These are phyloP conservation scores for Coniochaeta pulveracea DNA, from an alignment of 2,329 filamentous ascomycete species.

Conservation along the genomic window DNA sequence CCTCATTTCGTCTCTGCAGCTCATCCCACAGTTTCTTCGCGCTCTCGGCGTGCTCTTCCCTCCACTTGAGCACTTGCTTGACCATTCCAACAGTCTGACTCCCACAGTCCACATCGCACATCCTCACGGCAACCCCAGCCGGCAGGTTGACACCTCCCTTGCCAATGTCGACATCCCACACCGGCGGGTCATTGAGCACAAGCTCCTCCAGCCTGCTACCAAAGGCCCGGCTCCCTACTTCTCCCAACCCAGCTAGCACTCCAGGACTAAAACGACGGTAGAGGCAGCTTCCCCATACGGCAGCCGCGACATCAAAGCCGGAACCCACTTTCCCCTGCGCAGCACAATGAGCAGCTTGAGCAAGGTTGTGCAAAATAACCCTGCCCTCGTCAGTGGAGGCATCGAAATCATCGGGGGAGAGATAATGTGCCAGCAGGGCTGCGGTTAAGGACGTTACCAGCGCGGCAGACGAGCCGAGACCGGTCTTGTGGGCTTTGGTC, in stretches of 20 bases:
- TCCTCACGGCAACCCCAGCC: conserved; percentile 62
- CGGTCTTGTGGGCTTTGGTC: conserved; percentile 80
- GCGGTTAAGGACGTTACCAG: conserved; percentile 81
- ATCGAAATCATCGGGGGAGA: conserved; percentile 45
- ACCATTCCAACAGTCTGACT: conserved; percentile 94
- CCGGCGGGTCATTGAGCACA: conserved; percentile 45
- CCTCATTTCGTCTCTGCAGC: conserved; percentile 65
- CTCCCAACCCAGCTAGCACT: conserved; percentile 56
- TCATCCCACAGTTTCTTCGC: conserved; percentile 63
- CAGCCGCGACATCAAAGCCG: conserved; percentile 89
- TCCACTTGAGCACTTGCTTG: conserved; percentile 79
- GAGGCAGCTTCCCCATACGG: conserved; percentile 81
- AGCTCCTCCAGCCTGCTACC: conserved; percentile 49
- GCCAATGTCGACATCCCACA: conserved; percentile 72
- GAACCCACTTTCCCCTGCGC: conserved; percentile 95
- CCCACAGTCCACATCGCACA: conserved; percentile 95
- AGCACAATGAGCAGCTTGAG: conserved; percentile 87
- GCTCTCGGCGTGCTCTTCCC: conserved; percentile 48
- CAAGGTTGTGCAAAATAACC: conserved; percentile 73
- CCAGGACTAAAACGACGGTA: conserved; percentile 88
- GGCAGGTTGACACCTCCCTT: conserved; percentile 65
- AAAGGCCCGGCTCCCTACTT: conserved; percentile 57
- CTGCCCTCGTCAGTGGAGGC: conserved; percentile 41
- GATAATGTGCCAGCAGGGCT: conserved; percentile 65
- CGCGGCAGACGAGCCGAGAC: conserved; percentile 87